Percentiles rank a stretch among this genome's conserved stretches.
Evolutionary conservation across 1,284 basidiomycete genomes (phyloP).

Genomic region (Neonothopanus nambi): DNA sequence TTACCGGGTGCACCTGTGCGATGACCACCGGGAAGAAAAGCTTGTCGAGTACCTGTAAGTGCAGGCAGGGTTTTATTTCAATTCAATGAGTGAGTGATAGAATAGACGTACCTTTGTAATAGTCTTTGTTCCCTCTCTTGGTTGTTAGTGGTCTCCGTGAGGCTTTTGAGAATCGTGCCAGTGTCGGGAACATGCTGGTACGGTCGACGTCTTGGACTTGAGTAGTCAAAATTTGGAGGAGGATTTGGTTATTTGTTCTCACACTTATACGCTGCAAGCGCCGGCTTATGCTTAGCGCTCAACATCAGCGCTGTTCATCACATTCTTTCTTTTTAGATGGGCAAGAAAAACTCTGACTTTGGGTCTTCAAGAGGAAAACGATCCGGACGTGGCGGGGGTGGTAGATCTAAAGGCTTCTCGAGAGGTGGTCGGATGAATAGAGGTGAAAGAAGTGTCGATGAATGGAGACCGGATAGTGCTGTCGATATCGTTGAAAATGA

Average conservation of each 20-base stretch:
- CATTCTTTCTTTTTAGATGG: slow-evolving; percentile 30
- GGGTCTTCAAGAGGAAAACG: slow-evolving; percentile 25
- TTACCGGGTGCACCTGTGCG: slow-evolving; percentile 86
- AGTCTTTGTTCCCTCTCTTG: slow-evolving; percentile 90
- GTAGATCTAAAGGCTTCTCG: slow-evolving; percentile 30
- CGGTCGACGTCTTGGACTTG: background rate
- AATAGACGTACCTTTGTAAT: slow-evolving; percentile 75
- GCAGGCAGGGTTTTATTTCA: too few relatives aligned
- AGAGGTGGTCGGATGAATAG: slow-evolving; percentile 23
- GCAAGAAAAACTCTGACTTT: slow-evolving; percentile 39
- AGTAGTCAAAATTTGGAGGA: too few relatives aligned
- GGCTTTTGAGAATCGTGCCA: slow-evolving; percentile 72
- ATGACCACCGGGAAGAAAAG: slow-evolving; percentile 78
- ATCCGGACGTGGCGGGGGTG: slow-evolving; percentile 25
- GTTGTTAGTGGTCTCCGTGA: slow-evolving; percentile 77
- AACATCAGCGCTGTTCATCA: too few relatives aligned
- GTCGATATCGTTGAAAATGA: slow-evolving; percentile 43
- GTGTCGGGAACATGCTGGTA: slow-evolving; percentile 66
- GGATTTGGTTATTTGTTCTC: too few relatives aligned
- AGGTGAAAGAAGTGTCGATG: slow-evolving; percentile 20
- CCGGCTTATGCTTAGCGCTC: too few relatives aligned
- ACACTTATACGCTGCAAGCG: too few relatives aligned
- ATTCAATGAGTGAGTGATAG: too few relatives aligned
- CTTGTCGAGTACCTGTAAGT: slow-evolving; percentile 74
- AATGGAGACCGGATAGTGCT: slow-evolving; percentile 50